phyloP scores from a whole-genome alignment of 148 eudicot genomes.

The Nepenthes gracilis region DNA sequence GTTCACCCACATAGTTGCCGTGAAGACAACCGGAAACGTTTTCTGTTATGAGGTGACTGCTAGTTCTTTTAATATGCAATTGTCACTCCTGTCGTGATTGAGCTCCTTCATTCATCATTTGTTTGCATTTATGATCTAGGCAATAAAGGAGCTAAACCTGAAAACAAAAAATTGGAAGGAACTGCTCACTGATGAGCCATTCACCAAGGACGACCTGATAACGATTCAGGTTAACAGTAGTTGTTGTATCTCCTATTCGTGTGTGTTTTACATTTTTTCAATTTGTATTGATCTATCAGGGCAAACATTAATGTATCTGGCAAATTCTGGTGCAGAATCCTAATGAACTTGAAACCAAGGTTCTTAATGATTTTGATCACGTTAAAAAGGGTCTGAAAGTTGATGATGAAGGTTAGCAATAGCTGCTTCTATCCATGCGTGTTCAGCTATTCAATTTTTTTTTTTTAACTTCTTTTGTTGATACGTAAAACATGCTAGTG shows the following conservation, averaged over 20 bases:
- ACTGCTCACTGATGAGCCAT: constrained; percentile 93
- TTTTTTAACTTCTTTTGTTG: constrained; percentile 1
- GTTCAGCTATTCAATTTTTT: not conserved
- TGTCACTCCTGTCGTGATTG: too few relatives aligned
- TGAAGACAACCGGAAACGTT: constrained; percentile 90
- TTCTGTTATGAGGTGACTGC: constrained; percentile 78
- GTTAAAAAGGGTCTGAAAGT: constrained; percentile 74
- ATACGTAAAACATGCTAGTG: constrained; percentile 4
- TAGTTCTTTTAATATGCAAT: too few relatives aligned
- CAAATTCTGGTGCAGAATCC: constrained; percentile 62
- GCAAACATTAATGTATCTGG: too few relatives aligned
- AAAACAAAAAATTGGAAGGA: constrained; percentile 98
- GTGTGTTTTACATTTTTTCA: not conserved
- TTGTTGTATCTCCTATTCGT: constrained; percentile 3
- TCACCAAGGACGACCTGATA: constrained; percentile 66
- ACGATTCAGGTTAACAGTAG: constrained; percentile 64
- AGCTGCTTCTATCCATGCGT: not conserved
- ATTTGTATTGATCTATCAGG: too few relatives aligned
- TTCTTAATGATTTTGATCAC: constrained; percentile 79
- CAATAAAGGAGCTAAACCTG: constrained; percentile 86
- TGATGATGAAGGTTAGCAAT: constrained; percentile 79
- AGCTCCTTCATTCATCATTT: too few relatives aligned
- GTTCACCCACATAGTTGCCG: constrained; percentile 95
- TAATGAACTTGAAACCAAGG: constrained; percentile 65
- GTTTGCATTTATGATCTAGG: constrained; percentile 22